Conservation (phyloP, 108 stramenopile species). For the Cyclotella cryptica region DNA sequence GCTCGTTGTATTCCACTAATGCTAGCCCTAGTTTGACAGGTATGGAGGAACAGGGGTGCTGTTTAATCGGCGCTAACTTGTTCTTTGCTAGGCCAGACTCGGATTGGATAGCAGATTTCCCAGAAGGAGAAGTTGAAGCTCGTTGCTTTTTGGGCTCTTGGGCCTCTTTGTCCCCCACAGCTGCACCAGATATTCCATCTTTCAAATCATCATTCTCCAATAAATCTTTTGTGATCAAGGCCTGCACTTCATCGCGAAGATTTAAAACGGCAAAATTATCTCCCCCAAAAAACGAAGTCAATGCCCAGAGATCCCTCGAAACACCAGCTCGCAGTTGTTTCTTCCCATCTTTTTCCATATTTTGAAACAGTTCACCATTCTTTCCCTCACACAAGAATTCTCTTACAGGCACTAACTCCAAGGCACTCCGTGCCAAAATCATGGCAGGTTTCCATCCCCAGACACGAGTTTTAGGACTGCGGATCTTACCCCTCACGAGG, state of each 20-base stretch:
- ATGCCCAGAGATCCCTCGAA: slow-evolving; percentile 28
- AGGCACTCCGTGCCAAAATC: slow-evolving; percentile 62
- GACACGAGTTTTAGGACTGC: slow-evolving; percentile 12
- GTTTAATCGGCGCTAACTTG: neutral
- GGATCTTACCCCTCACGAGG: slow-evolving; percentile 54
- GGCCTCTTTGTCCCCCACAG: too few relatives aligned
- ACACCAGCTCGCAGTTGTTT: neutral
- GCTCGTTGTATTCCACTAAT: slow-evolving; percentile 63
- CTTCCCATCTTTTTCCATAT: slow-evolving; percentile 5
- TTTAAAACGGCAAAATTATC: slow-evolving; percentile 16
- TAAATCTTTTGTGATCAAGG: neutral
- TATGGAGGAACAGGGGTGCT: slow-evolving; percentile 14
- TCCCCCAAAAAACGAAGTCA: slow-evolving; percentile 49
- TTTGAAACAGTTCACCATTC: slow-evolving; percentile 54
- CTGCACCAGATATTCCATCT: slow-evolving; percentile 2
- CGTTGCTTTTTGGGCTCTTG: too few relatives aligned
- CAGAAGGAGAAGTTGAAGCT: too few relatives aligned
- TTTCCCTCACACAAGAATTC: slow-evolving; percentile 48
- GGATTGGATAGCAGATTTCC: too few relatives aligned
- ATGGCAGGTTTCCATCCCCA: slow-evolving; percentile 64
- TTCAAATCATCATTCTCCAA: too few relatives aligned
- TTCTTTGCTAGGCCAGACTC: slow-evolving; percentile 4
- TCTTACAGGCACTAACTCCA: slow-evolving; percentile 68
- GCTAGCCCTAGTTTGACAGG: slow-evolving; percentile 48
- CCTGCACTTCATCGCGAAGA: slow-evolving; percentile 9